Evolutionary conservation across 1,284 basidiomycete species (phyloP), one percentile per base, ranked within the genome.

Genomic region (Ceratobasidium sp.): DNA sequence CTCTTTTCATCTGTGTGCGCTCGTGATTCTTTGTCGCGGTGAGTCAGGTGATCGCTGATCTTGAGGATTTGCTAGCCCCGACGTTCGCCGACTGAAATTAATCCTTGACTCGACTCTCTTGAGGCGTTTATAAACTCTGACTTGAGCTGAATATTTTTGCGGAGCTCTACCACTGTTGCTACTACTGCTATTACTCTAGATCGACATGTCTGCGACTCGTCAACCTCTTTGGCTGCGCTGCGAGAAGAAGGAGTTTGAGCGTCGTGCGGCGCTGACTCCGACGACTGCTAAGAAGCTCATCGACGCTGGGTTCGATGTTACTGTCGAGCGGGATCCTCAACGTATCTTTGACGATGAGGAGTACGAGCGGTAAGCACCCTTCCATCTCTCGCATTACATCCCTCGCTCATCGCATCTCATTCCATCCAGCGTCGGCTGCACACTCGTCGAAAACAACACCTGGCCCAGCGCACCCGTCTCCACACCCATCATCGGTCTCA

Each of bases 311-410:
- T 99, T 99, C 84, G 89, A 94, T 72, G 92, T 99, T 82, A 90
- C 87, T 76, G 97, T 99, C 76, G 97, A 99, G 84, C 89, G 94
- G 78, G 97, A 99, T 83, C 89, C 93, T 74, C 95, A 99, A 85
- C 87, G 98, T 78, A 98, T 98, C 82, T 99, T 99, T 85, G 91
- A 95, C 79, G 96, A 99, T 82, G 86, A 88, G 67, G 97, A 99
- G 85, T 99, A 93, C 81, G 94, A 96, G 84, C 89, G 87, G 97
- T 98, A 84, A 81, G 94, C 88, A 72, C 51, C 33, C 44, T 45
- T 24, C 41, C 27, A 54, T 31, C 31, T 51, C 36, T 5, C 36
- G 11, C 36, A 4, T 41, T 5, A 41, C 17, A 59, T 60, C 51
- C 41, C 51, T 59, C 57, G 63, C 75, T 71, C 56, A 66, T 65